Percentiles rank a stretch among this genome's conserved stretches.
These are phyloP conservation scores for Penicillium robsamsonii DNA, from an alignment of 495 filamentous ascomycete genomes.

Conservation along the genomic window DNA sequence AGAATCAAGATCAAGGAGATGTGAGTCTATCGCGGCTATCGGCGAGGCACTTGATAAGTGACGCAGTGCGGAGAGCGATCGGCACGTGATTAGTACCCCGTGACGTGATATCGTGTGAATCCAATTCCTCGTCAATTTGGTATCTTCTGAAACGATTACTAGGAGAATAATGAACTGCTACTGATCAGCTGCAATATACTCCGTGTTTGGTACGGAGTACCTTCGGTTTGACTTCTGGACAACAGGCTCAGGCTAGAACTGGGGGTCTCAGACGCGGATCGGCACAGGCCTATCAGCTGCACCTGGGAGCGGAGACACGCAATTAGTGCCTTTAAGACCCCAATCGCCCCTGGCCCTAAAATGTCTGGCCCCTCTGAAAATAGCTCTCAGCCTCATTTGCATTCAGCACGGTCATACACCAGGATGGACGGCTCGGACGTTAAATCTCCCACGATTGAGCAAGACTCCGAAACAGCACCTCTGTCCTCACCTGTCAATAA, in stretches of 20 bases:
- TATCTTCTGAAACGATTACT: neutral
- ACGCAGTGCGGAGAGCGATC: constrained; percentile 28
- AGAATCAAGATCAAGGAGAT: constrained; percentile 16
- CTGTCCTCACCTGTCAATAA: constrained; percentile 25
- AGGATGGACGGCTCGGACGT: constrained; percentile 48
- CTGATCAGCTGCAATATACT: neutral
- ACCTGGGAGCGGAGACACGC: constrained; percentile 24
- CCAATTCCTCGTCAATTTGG: neutral
- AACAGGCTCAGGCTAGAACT: neutral
- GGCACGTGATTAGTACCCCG: constrained; percentile 20
- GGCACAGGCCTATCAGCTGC: constrained; percentile 37
- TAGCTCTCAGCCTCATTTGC: constrained; percentile 33
- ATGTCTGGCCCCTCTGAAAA: constrained; percentile 31
- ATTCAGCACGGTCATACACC: constrained; percentile 52
- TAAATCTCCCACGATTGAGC: constrained; percentile 37
- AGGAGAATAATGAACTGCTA: neutral
- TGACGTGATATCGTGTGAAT: constrained; percentile 10
- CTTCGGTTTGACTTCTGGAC: neutral
- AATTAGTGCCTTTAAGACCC: constrained; percentile 26
- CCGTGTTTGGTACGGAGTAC: neutral
- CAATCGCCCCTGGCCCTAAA: constrained; percentile 23
- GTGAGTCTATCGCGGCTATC: constrained; percentile 16
- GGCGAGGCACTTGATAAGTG: constrained; percentile 26
- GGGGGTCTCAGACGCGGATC: constrained; percentile 25
- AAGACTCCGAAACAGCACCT: constrained; percentile 28